Conservation (phyloP, 306 rosid genomes). For the Prunus mira region DNA sequence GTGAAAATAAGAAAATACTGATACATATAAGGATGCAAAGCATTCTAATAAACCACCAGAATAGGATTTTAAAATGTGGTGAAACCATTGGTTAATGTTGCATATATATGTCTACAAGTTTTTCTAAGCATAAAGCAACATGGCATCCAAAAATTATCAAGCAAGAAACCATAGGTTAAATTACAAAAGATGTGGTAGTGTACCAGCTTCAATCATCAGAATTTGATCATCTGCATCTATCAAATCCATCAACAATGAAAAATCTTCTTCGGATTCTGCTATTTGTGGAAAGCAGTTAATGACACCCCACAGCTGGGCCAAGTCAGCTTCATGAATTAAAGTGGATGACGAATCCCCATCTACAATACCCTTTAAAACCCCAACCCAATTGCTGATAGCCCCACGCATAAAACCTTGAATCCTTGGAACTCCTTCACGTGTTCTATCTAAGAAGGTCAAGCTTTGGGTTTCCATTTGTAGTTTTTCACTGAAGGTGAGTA, state of each 20-base stretch:
- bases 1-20: not conserved
- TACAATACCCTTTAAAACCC: slow-evolving; percentile 34
- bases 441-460: slow-evolving; percentile 31
- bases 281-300: slow-evolving; percentile 64
- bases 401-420: slow-evolving; percentile 49
- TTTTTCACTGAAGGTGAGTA: slow-evolving; percentile 55
- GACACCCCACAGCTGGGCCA: slow-evolving; percentile 73
- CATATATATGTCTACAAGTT: not conserved
- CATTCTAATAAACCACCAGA: not conserved
- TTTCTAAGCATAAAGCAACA: not conserved
- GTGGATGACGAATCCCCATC: slow-evolving; percentile 25
- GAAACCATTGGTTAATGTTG: not conserved
- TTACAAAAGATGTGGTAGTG: slow-evolving; percentile 15
- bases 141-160: not conserved
- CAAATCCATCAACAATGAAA: slow-evolving; percentile 55
- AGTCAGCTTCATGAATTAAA: slow-evolving; percentile 42
- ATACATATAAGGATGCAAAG: not conserved
- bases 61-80: not conserved
- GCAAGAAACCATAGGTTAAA: slow-evolving; percentile 1
- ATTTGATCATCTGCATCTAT: slow-evolving; percentile 56
- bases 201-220: slow-evolving; percentile 50
- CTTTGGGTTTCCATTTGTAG: slow-evolving; percentile 32
- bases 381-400: slow-evolving; percentile 38
- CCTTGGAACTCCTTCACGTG: slow-evolving; percentile 39
- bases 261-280: slow-evolving; percentile 33